Percentiles rank a stretch among this genome's conserved stretches.
phyloP scores from a whole-genome alignment of 306 rosid species.

The Medicago truncatula region DNA sequence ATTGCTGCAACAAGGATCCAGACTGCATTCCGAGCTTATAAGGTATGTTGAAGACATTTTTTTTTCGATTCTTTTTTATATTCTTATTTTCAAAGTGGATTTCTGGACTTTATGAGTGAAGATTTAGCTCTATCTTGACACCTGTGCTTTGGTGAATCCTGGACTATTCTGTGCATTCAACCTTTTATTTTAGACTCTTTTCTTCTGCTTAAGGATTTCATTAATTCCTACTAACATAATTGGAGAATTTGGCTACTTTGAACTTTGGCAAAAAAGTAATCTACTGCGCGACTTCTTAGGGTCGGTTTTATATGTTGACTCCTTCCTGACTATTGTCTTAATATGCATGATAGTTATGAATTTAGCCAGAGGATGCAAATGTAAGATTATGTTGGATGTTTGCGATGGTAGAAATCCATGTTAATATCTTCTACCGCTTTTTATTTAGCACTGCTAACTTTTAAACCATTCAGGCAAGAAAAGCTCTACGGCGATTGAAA shows the following conservation, averaged over 20 bases:
- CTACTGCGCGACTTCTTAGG: conserved; percentile 7
- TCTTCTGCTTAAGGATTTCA: too few relatives aligned
- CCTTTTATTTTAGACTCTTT: too few relatives aligned
- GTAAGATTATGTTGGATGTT: conserved; percentile 4
- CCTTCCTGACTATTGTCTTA: conserved; percentile 2
- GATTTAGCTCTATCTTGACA: too few relatives aligned
- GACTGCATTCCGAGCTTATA: conserved; percentile 84
- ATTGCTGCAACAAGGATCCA: conserved; percentile 88
- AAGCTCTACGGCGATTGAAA: conserved; percentile 69
- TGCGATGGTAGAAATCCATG: background rate
- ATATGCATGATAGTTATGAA: conserved; percentile 21
- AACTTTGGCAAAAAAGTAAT: background rate
- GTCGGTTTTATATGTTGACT: conserved; percentile 2
- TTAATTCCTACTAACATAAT: too few relatives aligned
- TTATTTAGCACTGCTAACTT: conserved; percentile 30
- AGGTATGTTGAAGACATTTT: conserved; percentile 50
- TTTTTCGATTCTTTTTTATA: too few relatives aligned
- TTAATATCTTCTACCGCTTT: conserved; percentile 17
- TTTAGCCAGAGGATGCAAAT: conserved; percentile 11
- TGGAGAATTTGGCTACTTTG: too few relatives aligned
- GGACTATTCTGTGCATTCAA: too few relatives aligned
- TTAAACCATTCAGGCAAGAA: conserved; percentile 72
- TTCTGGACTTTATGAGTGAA: too few relatives aligned
- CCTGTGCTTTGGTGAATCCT: too few relatives aligned
- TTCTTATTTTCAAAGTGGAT: too few relatives aligned